phyloP scores from a whole-genome alignment of 257 asterid species.

The Phtheirospermum japonicum region DNA sequence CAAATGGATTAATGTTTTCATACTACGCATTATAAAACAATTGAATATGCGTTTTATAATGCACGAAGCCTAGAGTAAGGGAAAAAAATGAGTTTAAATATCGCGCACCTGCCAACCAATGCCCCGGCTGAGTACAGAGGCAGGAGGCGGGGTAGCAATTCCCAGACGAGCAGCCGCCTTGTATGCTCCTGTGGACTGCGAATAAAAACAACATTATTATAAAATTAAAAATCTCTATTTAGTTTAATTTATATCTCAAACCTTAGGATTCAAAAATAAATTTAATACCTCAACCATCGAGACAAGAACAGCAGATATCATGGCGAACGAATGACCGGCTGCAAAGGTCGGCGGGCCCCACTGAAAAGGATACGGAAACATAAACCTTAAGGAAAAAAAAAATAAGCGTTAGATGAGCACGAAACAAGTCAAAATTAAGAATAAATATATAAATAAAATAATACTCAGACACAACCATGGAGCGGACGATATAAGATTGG shows the following conservation, averaged over 20 bases:
- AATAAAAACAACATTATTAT: constrained; percentile 11
- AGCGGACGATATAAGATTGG: constrained; percentile 69
- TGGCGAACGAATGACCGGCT: constrained; percentile 80
- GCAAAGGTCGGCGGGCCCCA: constrained; percentile 96
- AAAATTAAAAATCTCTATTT: not conserved
- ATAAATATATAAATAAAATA: not conserved
- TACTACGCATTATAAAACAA: not conserved
- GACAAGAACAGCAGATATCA: constrained; percentile 96
- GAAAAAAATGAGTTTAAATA: not conserved
- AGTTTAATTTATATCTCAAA: not conserved
- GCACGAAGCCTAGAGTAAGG: no score
- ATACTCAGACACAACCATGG: constrained; percentile 59
- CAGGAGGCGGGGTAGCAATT: constrained; percentile 98
- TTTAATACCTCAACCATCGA: constrained; percentile 84
- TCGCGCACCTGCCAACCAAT: constrained; percentile 91
- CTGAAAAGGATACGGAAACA: constrained; percentile 83
- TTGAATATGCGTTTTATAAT: no score
- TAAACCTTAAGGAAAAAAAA: constrained; percentile 63
- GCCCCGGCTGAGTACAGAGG: constrained; percentile 91
- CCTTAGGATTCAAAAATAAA: not conserved
- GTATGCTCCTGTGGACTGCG: constrained; percentile 91
- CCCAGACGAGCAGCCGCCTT: constrained; percentile 95
- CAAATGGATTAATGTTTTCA: not conserved
- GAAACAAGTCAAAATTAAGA: not conserved
- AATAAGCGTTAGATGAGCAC: constrained; percentile 7